Base-by-base conservation (phyloP, 2,329 filamentous ascomycete genomes). In the Clonostachys rhizophaga region DNA sequence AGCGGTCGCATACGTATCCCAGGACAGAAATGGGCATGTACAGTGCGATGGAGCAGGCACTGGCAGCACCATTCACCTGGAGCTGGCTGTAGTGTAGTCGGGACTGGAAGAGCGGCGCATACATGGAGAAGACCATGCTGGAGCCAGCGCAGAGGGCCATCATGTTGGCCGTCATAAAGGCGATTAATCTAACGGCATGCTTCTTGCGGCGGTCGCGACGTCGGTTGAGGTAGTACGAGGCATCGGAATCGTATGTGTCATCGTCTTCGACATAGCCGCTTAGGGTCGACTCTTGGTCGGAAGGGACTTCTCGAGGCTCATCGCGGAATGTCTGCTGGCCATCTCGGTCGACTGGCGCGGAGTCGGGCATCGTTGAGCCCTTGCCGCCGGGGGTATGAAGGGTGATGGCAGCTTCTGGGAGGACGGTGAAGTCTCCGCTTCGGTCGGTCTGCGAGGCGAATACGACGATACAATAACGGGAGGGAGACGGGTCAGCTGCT, bases 101-200 rank as follows among this genome's bases (percentile, higher is more conserved):
- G 47, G 86, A 86, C 65, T 96, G 89, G 70, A 99, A 90, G 43
- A 95, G 76, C 55, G 89, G 91, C 9, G 88, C 94, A 64, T 97
- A 99, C 34, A 99, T 82, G 35, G 91, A 96, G 72, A 94, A 99
- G 43, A 91, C 88, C 44, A 90, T 91, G 59, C 97, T 89, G 58
- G 89, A 95, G 51, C 92, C 94, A 33, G 91, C 92, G 63, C 89
- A 94, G 34, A 96, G 78, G 13, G 80, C 73, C 14, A 75, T 74
- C 14, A 81, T 52, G 33, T 83, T 73, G 30, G 81, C 75, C 18
- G 72, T 70, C 30, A 74, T 53, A 57, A 84, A 82, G 47, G 81
- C 75, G 42, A 78, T 47, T 54, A 66, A 53, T 48, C 73, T 74
- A 33, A 68, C 52, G n/a, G 58, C 46, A 34, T 61, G 57, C 47